Percentiles rank a stretch among this genome's conserved stretches.
Evolutionary conservation across 768 basidiomycete species (phyloP).

Genomic region (Leccinum uliginosum): DNA sequence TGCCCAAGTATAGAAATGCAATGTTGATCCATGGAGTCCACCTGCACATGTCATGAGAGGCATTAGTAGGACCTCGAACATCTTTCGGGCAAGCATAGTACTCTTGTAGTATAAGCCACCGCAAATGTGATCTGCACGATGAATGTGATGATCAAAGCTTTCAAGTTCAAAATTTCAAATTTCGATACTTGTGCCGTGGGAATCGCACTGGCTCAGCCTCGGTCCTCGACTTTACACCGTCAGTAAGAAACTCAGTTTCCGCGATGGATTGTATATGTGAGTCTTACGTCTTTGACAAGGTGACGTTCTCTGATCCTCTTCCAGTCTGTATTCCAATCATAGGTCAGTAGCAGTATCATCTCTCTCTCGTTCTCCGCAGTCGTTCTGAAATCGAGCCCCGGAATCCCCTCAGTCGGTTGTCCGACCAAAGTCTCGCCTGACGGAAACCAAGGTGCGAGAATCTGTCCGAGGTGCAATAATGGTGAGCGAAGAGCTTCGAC

Average conservation of each 20-base stretch:
- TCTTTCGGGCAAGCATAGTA: neutral
- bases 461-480: constrained; percentile 73
- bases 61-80: neutral
- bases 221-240: neutral
- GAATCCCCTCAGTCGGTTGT: constrained; percentile 56
- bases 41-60: neutral
- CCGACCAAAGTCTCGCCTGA: constrained; percentile 55
- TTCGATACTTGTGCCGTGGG: no score
- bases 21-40: neutral
- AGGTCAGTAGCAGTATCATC: constrained; percentile 33
- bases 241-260: neutral
- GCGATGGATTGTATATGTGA: constrained; percentile 11
- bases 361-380: constrained; percentile 5
- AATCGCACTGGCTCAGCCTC: no score
- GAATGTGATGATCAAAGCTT: no score
- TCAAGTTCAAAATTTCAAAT: no score
- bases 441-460: constrained; percentile 45
- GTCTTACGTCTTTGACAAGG: neutral
- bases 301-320: neutral
- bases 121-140: no score
- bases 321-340: constrained; percentile 52
- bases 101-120: no score
- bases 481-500: constrained; percentile 39
- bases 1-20: neutral
- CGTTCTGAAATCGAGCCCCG: constrained; percentile 2